Conservation (phyloP, 768 basidiomycete species). For the Roridomyces roridus region DNA sequence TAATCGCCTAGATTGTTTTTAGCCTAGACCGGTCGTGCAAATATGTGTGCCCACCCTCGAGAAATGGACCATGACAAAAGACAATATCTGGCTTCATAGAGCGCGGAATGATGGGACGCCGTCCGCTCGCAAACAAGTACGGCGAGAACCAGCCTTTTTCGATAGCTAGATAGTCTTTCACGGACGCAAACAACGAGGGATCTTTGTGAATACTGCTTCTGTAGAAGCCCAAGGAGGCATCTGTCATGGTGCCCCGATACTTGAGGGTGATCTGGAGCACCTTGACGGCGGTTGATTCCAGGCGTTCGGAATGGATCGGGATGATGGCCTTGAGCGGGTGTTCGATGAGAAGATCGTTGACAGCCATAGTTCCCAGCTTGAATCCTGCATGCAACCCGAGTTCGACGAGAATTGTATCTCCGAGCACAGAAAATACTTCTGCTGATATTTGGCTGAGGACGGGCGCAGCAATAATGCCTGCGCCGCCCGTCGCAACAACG, state of each 20-base stretch:
- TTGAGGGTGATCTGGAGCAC: constrained; percentile 63
- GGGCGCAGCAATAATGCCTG: constrained; percentile 51
- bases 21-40: not conserved
- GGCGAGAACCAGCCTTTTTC: constrained; percentile 77
- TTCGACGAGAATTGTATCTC: constrained; percentile 65
- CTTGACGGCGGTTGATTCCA: constrained; percentile 66
- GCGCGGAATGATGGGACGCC: constrained; percentile 65
- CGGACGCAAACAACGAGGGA: constrained; percentile 60
- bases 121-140: constrained; percentile 65
- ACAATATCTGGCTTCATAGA: constrained; percentile 69
- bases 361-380: constrained; percentile 53
- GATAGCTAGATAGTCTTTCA: constrained; percentile 66
- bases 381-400: constrained; percentile 61
- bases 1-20: constrained; percentile 55
- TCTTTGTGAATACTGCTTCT: constrained; percentile 65
- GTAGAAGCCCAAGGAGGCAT: constrained; percentile 67
- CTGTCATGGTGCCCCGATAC: constrained; percentile 62
- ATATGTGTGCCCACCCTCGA: constrained; percentile 45
- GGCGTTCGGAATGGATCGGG: constrained; percentile 56
- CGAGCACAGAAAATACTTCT: constrained; percentile 53
- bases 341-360: constrained; percentile 58
- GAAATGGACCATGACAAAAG: constrained; percentile 71
- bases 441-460: constrained; percentile 64
- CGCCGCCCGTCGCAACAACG: constrained; percentile 60
- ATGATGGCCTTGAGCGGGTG: constrained; percentile 53